Percentiles rank a stretch among this genome's conserved stretches.
phyloP scores from a whole-genome alignment of 2,329 filamentous ascomycete genomes.

The Cryphonectria radicalis region DNA sequence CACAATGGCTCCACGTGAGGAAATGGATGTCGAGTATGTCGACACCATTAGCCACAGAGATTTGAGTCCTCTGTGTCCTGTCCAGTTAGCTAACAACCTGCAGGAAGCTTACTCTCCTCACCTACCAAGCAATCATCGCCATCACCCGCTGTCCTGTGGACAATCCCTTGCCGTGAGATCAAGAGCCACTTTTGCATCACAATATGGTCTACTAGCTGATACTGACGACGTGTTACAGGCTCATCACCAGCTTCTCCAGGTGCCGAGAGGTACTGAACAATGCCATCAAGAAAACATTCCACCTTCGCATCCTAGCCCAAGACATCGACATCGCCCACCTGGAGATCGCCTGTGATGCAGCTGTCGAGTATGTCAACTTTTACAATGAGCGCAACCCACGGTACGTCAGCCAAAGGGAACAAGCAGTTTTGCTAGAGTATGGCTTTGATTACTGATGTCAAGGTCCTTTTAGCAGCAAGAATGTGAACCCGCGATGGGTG shows the following conservation, averaged over 20 bases:
- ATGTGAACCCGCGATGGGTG: constrained; percentile 8
- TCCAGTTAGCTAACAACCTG: background rate
- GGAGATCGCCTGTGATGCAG: constrained; percentile 23
- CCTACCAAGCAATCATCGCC: constrained; percentile 4
- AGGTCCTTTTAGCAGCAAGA: background rate
- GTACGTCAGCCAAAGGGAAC: background rate
- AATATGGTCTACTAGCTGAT: background rate
- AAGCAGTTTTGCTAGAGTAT: background rate
- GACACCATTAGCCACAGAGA: background rate
- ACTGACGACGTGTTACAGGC: background rate
- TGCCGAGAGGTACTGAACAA: background rate
- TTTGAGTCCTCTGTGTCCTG: background rate
- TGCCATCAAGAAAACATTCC: background rate
- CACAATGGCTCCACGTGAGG: background rate
- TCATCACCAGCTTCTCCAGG: background rate
- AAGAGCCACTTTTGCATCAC: too few species aligned
- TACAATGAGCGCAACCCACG: constrained; percentile 8
- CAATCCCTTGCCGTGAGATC: background rate
- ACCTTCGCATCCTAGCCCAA: constrained; percentile 4
- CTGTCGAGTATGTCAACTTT: background rate
- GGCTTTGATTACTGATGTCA: background rate
- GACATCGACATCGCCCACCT: constrained; percentile 19
- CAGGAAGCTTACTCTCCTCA: constrained; percentile 15
- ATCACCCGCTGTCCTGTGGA: background rate
- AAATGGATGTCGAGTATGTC: background rate